Evolutionary conservation across 192 early-diverging fungal genomes (phyloP).

Genomic region (Cetraspora pellucida): DNA sequence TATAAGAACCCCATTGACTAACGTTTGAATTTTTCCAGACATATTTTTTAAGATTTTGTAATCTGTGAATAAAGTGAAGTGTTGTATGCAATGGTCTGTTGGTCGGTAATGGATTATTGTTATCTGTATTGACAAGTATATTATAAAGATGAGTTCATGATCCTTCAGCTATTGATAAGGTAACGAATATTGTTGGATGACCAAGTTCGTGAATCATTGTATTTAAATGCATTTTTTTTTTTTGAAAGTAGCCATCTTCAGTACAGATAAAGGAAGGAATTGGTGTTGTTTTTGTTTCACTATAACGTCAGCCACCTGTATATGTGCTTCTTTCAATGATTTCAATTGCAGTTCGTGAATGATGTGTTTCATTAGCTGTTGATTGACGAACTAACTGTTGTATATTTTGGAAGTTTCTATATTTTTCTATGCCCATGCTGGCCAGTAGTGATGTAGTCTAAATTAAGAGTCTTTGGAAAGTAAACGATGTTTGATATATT

Average conservation of each 20-base stretch:
- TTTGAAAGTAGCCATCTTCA: background rate
- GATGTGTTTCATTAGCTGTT: background rate
- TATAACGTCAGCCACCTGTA: background rate
- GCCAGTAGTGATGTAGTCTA: background rate
- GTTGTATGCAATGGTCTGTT: background rate
- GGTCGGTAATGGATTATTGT: background rate
- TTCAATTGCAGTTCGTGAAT: background rate
- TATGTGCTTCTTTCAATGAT: background rate
- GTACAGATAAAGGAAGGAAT: background rate
- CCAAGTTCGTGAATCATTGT: background rate
- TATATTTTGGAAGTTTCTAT: slow-evolving; percentile 4
- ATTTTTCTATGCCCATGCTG: background rate
- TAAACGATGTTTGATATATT: background rate
- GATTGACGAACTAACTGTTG: background rate
- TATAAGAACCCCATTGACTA: background rate
- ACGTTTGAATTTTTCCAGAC: background rate
- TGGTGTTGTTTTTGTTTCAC: slow-evolving; percentile 9
- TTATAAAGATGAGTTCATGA: background rate
- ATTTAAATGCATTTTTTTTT: background rate
- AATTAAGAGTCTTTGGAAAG: background rate
- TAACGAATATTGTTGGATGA: background rate
- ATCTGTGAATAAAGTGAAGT: background rate
- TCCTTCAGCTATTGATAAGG: background rate
- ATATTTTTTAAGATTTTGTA: no score
- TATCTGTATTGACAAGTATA: background rate